A percentile compares a stretch with the other conserved stretches of the same genome.
These are phyloP conservation scores for Ophiocordyceps camponoti-leonardi DNA, from an alignment of 2,329 filamentous ascomycete species.

Conservation along the genomic window DNA sequence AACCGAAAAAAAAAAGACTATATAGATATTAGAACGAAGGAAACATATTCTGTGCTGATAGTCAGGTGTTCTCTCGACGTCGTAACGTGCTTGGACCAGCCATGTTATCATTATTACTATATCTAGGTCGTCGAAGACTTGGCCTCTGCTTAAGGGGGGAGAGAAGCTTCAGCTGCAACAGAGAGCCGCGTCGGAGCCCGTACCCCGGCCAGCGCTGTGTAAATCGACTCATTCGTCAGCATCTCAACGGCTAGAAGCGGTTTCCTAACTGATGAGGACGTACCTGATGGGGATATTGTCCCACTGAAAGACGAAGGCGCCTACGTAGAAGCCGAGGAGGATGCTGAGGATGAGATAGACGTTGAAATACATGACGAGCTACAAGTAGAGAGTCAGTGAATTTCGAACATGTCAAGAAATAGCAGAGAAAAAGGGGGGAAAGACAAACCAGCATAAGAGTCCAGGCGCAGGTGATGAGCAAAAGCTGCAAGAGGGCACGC, in stretches of 20 bases:
- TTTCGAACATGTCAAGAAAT: too few species aligned
- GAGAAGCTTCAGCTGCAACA: slow-evolving; percentile 20
- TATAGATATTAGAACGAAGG: too few species aligned
- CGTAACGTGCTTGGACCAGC: too few species aligned
- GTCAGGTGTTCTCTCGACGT: too few species aligned
- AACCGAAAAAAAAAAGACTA: too few species aligned
- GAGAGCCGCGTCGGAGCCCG: slow-evolving; percentile 14
- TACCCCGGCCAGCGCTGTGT: neutral
- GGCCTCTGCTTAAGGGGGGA: too few species aligned
- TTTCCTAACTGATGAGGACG: too few species aligned
- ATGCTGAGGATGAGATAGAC: slow-evolving; percentile 70
- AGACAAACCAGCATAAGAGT: slow-evolving; percentile 48
- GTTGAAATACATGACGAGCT: slow-evolving; percentile 42
- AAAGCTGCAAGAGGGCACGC: slow-evolving; percentile 48
- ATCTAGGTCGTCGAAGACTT: too few species aligned
- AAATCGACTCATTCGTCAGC: too few species aligned
- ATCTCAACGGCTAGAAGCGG: too few species aligned
- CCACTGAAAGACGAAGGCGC: slow-evolving; percentile 60
- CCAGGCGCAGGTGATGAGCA: slow-evolving; percentile 61
- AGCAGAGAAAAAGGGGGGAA: neutral
- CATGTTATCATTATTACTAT: too few species aligned
- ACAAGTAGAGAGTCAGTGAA: slow-evolving; percentile 2
- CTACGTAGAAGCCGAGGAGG: slow-evolving; percentile 58
- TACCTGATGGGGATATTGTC: slow-evolving; percentile 26
- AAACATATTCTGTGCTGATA: too few species aligned